Evolutionary conservation across 2,329 filamentous ascomycete genomes (phyloP).

Genomic region (Massarina eburnea): DNA sequence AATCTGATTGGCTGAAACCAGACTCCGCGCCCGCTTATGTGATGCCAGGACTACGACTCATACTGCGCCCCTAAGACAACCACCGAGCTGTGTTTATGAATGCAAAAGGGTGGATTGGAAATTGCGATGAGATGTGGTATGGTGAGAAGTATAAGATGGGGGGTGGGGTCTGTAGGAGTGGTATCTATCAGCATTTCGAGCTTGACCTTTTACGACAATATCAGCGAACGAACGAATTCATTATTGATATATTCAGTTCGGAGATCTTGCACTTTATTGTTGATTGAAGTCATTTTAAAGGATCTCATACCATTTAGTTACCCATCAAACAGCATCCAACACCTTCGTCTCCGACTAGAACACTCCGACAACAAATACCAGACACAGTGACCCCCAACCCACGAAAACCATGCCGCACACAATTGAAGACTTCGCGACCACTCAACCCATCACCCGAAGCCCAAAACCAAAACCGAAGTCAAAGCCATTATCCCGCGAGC

Average conservation of each 20-base stretch:
- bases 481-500: conserved; percentile 8
- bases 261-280: too few relatives aligned
- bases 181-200: too few relatives aligned
- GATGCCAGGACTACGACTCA: not conserved
- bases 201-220: too few relatives aligned
- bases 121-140: not conserved
- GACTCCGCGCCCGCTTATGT: not conserved
- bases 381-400: not conserved
- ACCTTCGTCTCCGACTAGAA: too few relatives aligned
- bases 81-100: not conserved
- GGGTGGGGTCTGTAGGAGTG: too few relatives aligned
- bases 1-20: not conserved
- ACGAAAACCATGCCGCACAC: not conserved
- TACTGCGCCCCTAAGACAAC: not conserved
- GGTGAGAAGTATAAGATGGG: not conserved
- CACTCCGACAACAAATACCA: too few relatives aligned
- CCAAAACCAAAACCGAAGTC: not conserved
- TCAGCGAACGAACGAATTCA: too few relatives aligned
- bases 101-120: not conserved
- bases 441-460: not conserved
- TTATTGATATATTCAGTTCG: too few relatives aligned
- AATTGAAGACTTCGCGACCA: not conserved
- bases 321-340: too few relatives aligned
- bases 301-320: too few relatives aligned
- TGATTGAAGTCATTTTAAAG: too few relatives aligned